Conservation (phyloP, 31 red algal genomes). For the Asparagopsis taxiformis region DNA sequence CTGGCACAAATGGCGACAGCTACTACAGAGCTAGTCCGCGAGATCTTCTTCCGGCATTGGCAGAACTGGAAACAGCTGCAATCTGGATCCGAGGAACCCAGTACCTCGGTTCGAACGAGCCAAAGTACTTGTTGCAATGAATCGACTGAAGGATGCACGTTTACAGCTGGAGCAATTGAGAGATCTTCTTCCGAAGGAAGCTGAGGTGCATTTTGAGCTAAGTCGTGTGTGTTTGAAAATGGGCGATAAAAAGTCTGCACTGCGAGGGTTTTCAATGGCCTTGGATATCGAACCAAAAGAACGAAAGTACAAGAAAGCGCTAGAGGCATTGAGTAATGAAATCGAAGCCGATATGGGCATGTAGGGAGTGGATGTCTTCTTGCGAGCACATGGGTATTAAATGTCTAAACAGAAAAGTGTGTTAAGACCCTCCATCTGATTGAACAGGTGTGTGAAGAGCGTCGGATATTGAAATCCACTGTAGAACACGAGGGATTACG, state of each 20-base stretch:
- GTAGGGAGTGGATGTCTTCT: too few species aligned
- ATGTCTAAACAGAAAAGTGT: too few species aligned
- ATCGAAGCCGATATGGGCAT: conserved; percentile 28
- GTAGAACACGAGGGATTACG: conserved; percentile 13
- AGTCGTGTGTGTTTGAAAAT: conserved; percentile 43
- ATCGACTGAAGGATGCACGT: conserved; percentile 49
- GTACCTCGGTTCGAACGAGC: conserved; percentile 64
- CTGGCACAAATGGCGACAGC: neutral
- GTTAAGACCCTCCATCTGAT: too few species aligned
- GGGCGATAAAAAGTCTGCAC: conserved; percentile 39
- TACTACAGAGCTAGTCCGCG: conserved; percentile 15
- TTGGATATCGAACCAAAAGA: conserved; percentile 72
- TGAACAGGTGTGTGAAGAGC: conserved; percentile 38
- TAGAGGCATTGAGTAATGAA: conserved; percentile 55
- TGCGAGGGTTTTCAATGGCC: conserved; percentile 27
- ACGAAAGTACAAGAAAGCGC: conserved; percentile 74
- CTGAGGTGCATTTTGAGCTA: conserved; percentile 56
- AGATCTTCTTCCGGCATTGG: conserved; percentile 47
- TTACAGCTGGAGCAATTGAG: conserved; percentile 54
- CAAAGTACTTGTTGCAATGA: conserved; percentile 53
- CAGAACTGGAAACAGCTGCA: conserved; percentile 63
- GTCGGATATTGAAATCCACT: conserved; percentile 35
- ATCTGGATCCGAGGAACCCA: conserved; percentile 57
- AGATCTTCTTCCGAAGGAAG: conserved; percentile 58
- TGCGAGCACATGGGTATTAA: too few species aligned